Conservation (phyloP, 1,284 basidiomycete species). For the Puccinia novopanici region DNA sequence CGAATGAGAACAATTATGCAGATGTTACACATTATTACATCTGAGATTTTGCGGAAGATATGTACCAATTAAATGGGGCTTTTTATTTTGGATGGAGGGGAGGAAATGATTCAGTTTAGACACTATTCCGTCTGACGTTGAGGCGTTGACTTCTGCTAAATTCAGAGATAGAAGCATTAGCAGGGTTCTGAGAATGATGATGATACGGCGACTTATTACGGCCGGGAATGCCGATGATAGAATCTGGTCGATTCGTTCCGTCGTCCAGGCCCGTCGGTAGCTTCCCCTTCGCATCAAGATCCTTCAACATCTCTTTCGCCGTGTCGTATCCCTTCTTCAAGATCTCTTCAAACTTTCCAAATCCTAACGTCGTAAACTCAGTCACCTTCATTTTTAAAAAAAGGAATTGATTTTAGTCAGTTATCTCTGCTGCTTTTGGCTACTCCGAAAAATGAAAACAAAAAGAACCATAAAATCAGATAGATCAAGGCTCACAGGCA, state of each 20-base stretch:
- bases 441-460: neutral
- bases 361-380: slow-evolving; percentile 62
- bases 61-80: neutral
- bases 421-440: neutral
- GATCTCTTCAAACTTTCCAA: slow-evolving; percentile 70
- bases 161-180: neutral
- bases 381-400: slow-evolving; percentile 57
- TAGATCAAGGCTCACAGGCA: slow-evolving; percentile 71
- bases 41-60: neutral
- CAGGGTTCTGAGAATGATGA: neutral
- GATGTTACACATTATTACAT: neutral
- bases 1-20: neutral
- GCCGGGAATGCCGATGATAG: neutral
- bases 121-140: slow-evolving; percentile 36
- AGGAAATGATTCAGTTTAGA: neutral
- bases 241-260: slow-evolving; percentile 58
- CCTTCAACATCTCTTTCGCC: slow-evolving; percentile 71
- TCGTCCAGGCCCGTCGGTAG: slow-evolving; percentile 72
- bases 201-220: neutral
- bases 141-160: slow-evolving; percentile 14
- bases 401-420: neutral
- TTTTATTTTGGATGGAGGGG: neutral
- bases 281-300: slow-evolving; percentile 78
- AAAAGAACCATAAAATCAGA: slow-evolving; percentile 51
- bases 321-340: slow-evolving; percentile 78